Evolutionary conservation across 2,329 filamentous ascomycete species (phyloP).

Genomic region (Hortaea sp.): DNA sequence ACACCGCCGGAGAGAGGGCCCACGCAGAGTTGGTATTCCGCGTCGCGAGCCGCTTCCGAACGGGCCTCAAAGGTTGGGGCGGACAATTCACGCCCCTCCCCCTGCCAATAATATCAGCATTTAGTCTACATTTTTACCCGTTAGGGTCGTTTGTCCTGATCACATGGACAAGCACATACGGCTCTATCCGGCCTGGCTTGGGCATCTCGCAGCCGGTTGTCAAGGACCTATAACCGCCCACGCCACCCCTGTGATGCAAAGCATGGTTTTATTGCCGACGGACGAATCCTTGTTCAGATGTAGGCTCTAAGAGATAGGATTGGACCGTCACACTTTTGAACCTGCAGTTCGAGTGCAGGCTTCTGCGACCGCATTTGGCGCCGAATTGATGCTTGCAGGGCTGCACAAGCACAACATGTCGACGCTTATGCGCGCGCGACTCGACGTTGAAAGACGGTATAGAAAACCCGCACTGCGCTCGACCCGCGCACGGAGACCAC

Average conservation of each 20-base stretch:
- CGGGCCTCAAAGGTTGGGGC: not conserved
- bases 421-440: constrained; percentile 25
- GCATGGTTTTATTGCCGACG: constrained; percentile 3
- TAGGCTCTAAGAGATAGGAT: constrained; percentile 6
- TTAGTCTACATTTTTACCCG: not conserved
- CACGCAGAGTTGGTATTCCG: no score
- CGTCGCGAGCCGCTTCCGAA: not conserved
- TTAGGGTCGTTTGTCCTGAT: not conserved
- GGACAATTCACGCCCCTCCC: not conserved
- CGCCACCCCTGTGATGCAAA: constrained; percentile 3
- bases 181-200: no score
- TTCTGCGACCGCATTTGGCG: constrained; percentile 13
- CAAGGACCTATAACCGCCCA: constrained; percentile 11
- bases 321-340: constrained; percentile 7
- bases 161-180: not conserved
- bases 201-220: not conserved
- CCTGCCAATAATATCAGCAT: not conserved
- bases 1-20: no score
- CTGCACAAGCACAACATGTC: constrained; percentile 20
- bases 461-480: constrained; percentile 33
- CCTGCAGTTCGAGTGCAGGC: constrained; percentile 3
- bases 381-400: constrained; percentile 8
- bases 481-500: constrained; percentile 30
- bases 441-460: constrained; percentile 22
- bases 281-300: constrained; percentile 11